A percentile compares a stretch with the other conserved stretches of the same genome.
Evolutionary conservation across 306 rosid species (phyloP).

Genomic region (Corylus avellana): DNA sequence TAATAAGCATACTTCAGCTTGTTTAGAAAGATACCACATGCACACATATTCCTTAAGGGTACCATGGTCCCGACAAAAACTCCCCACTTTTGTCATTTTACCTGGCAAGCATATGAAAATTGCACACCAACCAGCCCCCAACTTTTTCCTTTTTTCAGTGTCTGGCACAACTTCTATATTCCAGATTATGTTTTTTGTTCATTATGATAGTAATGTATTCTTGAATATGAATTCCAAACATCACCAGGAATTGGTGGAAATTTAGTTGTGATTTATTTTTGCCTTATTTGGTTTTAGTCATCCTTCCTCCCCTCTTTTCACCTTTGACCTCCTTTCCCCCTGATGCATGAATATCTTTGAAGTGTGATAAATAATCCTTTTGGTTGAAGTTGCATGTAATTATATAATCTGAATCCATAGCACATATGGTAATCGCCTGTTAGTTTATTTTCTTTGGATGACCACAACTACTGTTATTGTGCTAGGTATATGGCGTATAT

Average conservation of each 20-base stretch:
- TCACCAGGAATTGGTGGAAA: background rate
- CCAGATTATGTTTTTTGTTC: too few relatives aligned
- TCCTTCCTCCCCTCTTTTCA: background rate
- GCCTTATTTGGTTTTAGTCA: background rate
- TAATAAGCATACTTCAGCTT: too few relatives aligned
- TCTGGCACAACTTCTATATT: too few relatives aligned
- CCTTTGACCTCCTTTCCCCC: background rate
- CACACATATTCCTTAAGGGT: too few relatives aligned
- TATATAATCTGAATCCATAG: background rate
- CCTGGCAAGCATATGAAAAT: too few relatives aligned
- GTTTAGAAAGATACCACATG: too few relatives aligned
- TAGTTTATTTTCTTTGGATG: background rate
- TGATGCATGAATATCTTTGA: background rate
- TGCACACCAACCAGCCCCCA: too few relatives aligned
- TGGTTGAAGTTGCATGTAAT: background rate
- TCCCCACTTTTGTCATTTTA: too few relatives aligned
- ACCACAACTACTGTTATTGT: slow-evolving; percentile 19
- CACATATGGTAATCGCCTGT: background rate
- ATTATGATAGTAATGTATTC: too few relatives aligned
- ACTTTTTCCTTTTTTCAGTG: too few relatives aligned
- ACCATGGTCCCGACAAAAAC: too few relatives aligned
- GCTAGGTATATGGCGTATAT: slow-evolving; percentile 98
- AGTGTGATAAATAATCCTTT: background rate
- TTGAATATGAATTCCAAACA: background rate
- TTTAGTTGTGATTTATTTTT: background rate